phyloP scores from a whole-genome alignment of 495 filamentous ascomycete genomes.

The Aspergillus funiculosus region DNA sequence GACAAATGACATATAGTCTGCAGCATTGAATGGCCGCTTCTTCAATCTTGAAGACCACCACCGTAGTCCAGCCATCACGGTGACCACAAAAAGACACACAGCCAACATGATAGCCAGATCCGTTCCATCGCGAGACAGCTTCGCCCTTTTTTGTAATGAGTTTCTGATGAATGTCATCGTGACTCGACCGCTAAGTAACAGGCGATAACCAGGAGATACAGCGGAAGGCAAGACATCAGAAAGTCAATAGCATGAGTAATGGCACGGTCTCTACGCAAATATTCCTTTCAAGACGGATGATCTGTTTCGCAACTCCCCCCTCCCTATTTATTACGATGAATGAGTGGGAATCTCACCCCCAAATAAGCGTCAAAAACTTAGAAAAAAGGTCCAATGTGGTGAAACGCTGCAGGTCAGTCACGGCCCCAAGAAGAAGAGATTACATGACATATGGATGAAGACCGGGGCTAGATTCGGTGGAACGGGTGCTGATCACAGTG shows the following conservation, averaged over 20 bases:
- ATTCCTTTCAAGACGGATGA: too few relatives aligned
- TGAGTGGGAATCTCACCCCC: too few relatives aligned
- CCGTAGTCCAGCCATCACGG: constrained; percentile 1
- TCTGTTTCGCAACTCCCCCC: too few relatives aligned
- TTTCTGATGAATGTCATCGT: constrained; percentile 1
- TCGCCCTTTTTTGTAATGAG: background rate
- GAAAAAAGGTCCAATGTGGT: background rate
- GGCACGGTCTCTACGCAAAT: too few relatives aligned
- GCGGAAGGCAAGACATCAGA: too few relatives aligned
- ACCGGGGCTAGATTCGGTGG: background rate
- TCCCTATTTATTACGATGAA: too few relatives aligned
- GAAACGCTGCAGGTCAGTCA: background rate
- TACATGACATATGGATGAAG: background rate
- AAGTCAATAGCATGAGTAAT: too few relatives aligned
- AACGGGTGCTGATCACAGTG: background rate
- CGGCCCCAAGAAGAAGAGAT: background rate
- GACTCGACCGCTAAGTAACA: too few relatives aligned
- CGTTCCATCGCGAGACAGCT: constrained; percentile 1
- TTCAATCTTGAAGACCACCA: background rate
- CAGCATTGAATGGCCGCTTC: background rate
- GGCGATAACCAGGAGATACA: too few relatives aligned
- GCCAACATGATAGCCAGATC: constrained; percentile 4
- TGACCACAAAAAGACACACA: constrained; percentile 7
- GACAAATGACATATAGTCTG: background rate
- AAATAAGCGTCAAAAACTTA: background rate